Base-by-base conservation (phyloP, 257 asterid genomes). In the Scutellaria barbata region DNA sequence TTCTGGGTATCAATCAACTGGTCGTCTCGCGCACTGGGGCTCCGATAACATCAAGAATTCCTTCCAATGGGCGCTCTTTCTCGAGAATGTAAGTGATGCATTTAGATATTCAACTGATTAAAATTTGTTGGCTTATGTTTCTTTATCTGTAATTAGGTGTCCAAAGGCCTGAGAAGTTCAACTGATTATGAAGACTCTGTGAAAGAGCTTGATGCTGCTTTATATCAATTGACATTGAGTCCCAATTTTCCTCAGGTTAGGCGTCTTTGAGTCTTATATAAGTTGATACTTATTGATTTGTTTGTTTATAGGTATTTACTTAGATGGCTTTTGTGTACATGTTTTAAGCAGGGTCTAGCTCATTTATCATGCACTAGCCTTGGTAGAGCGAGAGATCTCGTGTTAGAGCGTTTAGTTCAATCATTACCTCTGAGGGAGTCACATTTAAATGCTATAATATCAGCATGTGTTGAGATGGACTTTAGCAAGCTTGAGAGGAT, bases 1-100 rank as follows among this genome's bases (percentile, higher is more conserved):
- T 48, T 83, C 88, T 54, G 95, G 96, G 12, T 89, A 83, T 73
- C 98, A 92, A 68, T 87, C 94, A 14, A 82, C 92, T 37, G 96
- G 95, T 69, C 92, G 74, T 14, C 74, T 71, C 55, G 90, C 96
- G 1, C 82, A 82, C 53, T 92, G 96, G 98, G 87, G 84, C 71
- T 79, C 89, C 17, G 51, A 56, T 40, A 88, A 83, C 76, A 80
- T 86, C 78, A 79, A 72, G 55, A 83, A 76, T 67, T 84, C 83
- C 60, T 85, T 92, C 64, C 87, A 85, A 35, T 92, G 92, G 96
- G 92, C 92, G 54, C 76, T 82, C 62, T 82, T 87, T 66, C 80
- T 92, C 20, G 85, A 86, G 76, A 76, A 86, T 58, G 96, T 86
- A 72, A 74, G 83, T 14, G 18, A 10, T 5, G 3, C 10, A 18